Evolutionary conservation across 108 stramenopile genomes (phyloP).

Genomic region (Cyclostephanos invisitatus): DNA sequence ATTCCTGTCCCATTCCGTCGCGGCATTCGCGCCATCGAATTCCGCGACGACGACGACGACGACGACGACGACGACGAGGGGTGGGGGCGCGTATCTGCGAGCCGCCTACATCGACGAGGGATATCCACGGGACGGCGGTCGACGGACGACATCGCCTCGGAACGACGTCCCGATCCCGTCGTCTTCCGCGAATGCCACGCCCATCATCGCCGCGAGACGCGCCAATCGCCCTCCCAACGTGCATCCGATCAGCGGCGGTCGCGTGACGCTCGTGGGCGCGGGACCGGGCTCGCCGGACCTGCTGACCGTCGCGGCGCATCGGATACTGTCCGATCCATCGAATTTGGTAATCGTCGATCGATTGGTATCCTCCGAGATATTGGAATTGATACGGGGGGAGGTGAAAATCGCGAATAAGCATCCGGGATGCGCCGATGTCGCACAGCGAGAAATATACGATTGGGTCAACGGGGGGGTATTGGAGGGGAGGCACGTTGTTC

Average conservation of each 20-base stretch:
- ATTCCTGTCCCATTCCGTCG: neutral
- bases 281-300: conserved; percentile 96
- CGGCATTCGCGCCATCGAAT: neutral
- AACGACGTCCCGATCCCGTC: neutral
- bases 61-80: neutral
- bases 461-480: conserved; percentile 85
- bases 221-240: conserved; percentile 4
- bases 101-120: conserved; percentile 1
- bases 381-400: conserved; percentile 71
- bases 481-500: conserved; percentile 87
- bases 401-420: conserved; percentile 86
- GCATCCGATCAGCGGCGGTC: conserved; percentile 64
- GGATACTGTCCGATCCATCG: conserved; percentile 59
- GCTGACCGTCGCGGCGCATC: conserved; percentile 87
- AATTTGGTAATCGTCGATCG: conserved; percentile 92
- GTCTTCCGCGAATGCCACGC: too few relatives aligned
- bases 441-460: conserved; percentile 93
- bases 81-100: neutral
- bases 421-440: conserved; percentile 93
- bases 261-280: conserved; percentile 84
- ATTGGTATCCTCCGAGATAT: conserved; percentile 87
- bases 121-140: neutral
- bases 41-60: conserved; percentile 4
- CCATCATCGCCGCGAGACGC: neutral
- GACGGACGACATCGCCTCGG: neutral